Base-by-base conservation (phyloP, 2,329 filamentous ascomycete species). In the Epichloe gansuensis region DNA sequence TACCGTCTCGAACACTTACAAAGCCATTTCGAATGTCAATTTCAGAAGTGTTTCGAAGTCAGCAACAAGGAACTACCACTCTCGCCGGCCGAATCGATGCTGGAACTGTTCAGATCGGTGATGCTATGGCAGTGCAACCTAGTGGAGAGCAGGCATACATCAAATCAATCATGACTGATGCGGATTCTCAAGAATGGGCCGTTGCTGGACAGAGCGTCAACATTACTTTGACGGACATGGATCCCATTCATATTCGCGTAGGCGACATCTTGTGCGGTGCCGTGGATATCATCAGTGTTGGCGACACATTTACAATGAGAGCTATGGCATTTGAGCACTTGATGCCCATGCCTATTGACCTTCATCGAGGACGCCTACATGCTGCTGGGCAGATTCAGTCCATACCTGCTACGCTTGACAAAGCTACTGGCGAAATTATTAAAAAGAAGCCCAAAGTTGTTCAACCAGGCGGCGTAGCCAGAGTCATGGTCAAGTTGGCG, bases 121-220 rank as follows among this genome's bases (percentile, higher is more conserved):
- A 98, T 62, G 77, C 78, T 1, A 72, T 97, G 13, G 65, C 91
- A 5, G 80, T 88, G 2, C 85, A 94, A 66, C 93, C 93, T 0
- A 87, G 86, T 51, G 83, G 83, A 25, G 86, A 96, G 64, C 84
- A 80, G 39, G 91, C 88, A 1, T 82, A 81, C 49, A 78, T 97
- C 66, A 95, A 91, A 65, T 85, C 81, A 3, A 75, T 98, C 47
- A 84, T 93, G 65, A 77, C 90, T 9, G 85, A 91, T 63, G 77
- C 81, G 23, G 80, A 86, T 49, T 71, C 79, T 1, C 80, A 77
- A 12, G 90, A 95, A 55, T 98, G 90, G 89, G 89, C 88, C 0
- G 90, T 96, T 13, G 91, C 91, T 1, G 91, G 91, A 1, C 89
- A 97, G 63, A 95, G 93, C 55, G 81, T 88, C 15, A 85, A 83